A percentile compares a stretch with the other conserved stretches of the same genome.
phyloP scores from a whole-genome alignment of 2,329 filamentous ascomycete genomes.

The Ceratocystis eucalypticola region DNA sequence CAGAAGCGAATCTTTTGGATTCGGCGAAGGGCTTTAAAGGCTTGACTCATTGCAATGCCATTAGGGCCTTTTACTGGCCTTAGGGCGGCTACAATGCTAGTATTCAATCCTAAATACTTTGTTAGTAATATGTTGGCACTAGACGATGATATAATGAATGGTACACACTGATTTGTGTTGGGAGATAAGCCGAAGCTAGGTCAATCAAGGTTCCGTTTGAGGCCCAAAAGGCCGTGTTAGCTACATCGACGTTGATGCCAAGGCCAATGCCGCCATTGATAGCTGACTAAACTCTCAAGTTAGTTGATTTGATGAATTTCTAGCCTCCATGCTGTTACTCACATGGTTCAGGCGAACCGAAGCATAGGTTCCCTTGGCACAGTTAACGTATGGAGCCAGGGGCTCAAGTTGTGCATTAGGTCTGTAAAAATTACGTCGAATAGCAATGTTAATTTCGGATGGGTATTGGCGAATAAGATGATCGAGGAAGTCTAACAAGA shows the following conservation, averaged over 20 bases:
- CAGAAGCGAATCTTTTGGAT: slow-evolving; percentile 43
- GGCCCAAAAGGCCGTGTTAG: slow-evolving; percentile 81
- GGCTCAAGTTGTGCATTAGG: slow-evolving; percentile 33
- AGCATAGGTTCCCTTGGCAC: slow-evolving; percentile 79
- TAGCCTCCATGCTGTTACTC: neutral
- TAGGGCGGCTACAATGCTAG: neutral
- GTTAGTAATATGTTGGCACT: neutral
- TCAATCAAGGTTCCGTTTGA: slow-evolving; percentile 29
- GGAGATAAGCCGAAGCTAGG: slow-evolving; percentile 21
- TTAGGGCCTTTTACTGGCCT: neutral
- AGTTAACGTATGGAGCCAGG: slow-evolving; percentile 51
- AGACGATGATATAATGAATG: neutral
- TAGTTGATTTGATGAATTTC: neutral
- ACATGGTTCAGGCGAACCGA: slow-evolving; percentile 61
- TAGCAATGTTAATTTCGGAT: slow-evolving; percentile 48
- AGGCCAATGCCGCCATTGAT: slow-evolving; percentile 42
- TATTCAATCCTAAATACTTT: neutral
- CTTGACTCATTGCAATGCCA: neutral
- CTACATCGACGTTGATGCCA: slow-evolving; percentile 77
- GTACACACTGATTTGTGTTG: neutral
- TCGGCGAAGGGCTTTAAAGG: slow-evolving; percentile 38
- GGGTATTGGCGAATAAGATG: slow-evolving; percentile 77
- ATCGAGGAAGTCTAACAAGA: slow-evolving; percentile 56
- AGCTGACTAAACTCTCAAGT: slow-evolving; percentile 6
- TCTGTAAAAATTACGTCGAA: slow-evolving; percentile 76